Percentiles rank a stretch among this genome's conserved stretches.
Evolutionary conservation across 768 basidiomycete genomes (phyloP).

Genomic region (Boletellus sp.): DNA sequence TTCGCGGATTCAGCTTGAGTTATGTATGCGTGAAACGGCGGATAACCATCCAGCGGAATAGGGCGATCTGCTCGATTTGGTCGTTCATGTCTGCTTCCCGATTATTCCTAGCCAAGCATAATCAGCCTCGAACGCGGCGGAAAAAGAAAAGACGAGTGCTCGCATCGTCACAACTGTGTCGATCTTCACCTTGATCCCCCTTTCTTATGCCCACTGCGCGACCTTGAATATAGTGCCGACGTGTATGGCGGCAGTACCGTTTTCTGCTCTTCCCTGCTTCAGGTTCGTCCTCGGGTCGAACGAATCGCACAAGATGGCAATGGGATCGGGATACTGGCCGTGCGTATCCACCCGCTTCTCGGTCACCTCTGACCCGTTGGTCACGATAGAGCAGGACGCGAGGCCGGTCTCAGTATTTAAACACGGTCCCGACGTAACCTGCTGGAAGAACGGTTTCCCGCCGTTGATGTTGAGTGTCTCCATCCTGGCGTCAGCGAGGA

Average conservation of each 20-base stretch:
- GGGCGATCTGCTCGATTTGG: slow-evolving; percentile 24
- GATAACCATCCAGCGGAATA: slow-evolving; percentile 35
- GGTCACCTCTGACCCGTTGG: slow-evolving; percentile 34
- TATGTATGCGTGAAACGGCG: neutral
- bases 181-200: slow-evolving; percentile 33
- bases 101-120: slow-evolving; percentile 23
- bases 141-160: neutral
- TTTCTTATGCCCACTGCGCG: slow-evolving; percentile 28
- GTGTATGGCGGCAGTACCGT: slow-evolving; percentile 23
- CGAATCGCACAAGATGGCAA: slow-evolving; percentile 36
- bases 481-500: slow-evolving; percentile 31
- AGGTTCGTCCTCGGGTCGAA: slow-evolving; percentile 34
- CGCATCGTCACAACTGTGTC: slow-evolving; percentile 31
- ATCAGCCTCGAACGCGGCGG: neutral
- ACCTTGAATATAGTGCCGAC: slow-evolving; percentile 29
- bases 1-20: neutral
- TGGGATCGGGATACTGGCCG: slow-evolving; percentile 34
- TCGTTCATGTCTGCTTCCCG: slow-evolving; percentile 36
- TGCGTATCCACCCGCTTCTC: slow-evolving; percentile 36
- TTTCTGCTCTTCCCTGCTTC: slow-evolving; percentile 28
- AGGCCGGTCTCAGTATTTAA: slow-evolving; percentile 31
- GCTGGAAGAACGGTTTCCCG: slow-evolving; percentile 33
- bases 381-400: slow-evolving; percentile 28
- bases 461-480: slow-evolving; percentile 34
- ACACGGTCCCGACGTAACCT: slow-evolving; percentile 31